A percentile compares a stretch with the other conserved stretches of the same genome.
These are phyloP conservation scores for Amaranthus palmeri DNA, from an alignment of 148 eudicot genomes.

Conservation along the genomic window DNA sequence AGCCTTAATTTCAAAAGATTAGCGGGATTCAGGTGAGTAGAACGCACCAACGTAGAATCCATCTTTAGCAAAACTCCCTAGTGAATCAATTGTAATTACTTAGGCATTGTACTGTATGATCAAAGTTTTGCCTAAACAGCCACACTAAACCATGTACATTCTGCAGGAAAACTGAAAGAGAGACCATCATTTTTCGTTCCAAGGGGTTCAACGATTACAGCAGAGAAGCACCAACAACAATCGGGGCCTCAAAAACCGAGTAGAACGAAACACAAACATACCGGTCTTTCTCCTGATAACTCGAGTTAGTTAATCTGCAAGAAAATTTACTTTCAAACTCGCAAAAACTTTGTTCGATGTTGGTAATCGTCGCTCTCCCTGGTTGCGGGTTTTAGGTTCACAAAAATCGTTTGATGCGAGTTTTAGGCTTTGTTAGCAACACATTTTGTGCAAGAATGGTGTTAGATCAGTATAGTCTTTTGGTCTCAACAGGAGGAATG, in stretches of 20 bases:
- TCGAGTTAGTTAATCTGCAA: conserved; percentile 7
- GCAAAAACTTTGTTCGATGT: neutral
- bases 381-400: neutral
- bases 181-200: conserved; percentile 22
- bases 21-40: too few relatives aligned
- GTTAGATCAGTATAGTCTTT: neutral
- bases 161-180: conserved; percentile 24
- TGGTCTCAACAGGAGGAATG: neutral
- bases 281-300: conserved; percentile 19
- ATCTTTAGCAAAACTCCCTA: too few relatives aligned
- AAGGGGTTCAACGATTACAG: conserved; percentile 13
- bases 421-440: neutral
- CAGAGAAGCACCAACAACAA: conserved; percentile 22
- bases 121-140: neutral
- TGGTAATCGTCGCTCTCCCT: neutral
- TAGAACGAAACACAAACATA: conserved; percentile 22
- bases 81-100: too few relatives aligned
- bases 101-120: neutral
- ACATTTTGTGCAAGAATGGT: neutral
- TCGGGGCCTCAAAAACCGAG: conserved; percentile 16
- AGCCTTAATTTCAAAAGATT: too few relatives aligned
- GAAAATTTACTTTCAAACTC: neutral
- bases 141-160: neutral
- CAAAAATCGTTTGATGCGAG: neutral
- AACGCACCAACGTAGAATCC: too few relatives aligned